These are phyloP conservation scores for Zelopaecilomyces penicillatus DNA, from an alignment of 2,329 filamentous ascomycete genomes.

Conservation along the genomic window DNA sequence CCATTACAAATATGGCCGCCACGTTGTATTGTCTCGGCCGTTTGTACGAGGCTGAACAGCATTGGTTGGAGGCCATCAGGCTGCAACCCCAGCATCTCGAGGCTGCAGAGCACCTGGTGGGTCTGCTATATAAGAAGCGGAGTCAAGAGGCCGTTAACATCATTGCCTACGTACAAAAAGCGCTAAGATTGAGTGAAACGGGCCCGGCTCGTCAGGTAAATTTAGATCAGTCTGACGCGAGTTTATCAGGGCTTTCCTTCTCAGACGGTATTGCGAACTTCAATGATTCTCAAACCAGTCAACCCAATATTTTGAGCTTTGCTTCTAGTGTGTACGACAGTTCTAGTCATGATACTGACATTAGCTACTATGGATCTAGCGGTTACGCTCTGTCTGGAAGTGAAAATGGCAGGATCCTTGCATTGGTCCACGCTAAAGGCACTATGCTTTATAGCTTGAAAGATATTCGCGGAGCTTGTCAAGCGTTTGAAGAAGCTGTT, in stretches of 20 bases:
- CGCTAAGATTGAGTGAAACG: constrained; percentile 42
- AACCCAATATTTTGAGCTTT: no score
- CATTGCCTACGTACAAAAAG: constrained; percentile 75
- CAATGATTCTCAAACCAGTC: not conserved
- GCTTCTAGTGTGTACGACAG: no score
- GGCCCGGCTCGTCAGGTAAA: no score
- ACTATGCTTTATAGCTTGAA: constrained; percentile 93
- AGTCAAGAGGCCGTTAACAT: constrained; percentile 78
- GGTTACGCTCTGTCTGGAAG: constrained; percentile 76
- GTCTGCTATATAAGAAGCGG: constrained; percentile 75
- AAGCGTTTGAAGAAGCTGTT: constrained; percentile 91
- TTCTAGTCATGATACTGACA: constrained; percentile 3
- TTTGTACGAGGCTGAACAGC: constrained; percentile 72
- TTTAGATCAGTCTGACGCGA: no score
- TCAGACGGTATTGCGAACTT: no score
- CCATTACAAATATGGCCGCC: constrained; percentile 86
- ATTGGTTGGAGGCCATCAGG: constrained; percentile 80
- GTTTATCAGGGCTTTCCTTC: no score
- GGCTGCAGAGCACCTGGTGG: constrained; percentile 88
- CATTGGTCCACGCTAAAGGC: constrained; percentile 95
- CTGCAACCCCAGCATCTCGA: constrained; percentile 84
- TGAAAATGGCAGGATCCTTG: constrained; percentile 87
- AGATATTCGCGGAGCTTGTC: constrained; percentile 70
- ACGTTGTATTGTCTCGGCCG: constrained; percentile 77
- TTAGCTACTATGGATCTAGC: constrained; percentile 26